Base-by-base conservation (phyloP, 2,329 filamentous ascomycete species). In the Talaromyces sp. region DNA sequence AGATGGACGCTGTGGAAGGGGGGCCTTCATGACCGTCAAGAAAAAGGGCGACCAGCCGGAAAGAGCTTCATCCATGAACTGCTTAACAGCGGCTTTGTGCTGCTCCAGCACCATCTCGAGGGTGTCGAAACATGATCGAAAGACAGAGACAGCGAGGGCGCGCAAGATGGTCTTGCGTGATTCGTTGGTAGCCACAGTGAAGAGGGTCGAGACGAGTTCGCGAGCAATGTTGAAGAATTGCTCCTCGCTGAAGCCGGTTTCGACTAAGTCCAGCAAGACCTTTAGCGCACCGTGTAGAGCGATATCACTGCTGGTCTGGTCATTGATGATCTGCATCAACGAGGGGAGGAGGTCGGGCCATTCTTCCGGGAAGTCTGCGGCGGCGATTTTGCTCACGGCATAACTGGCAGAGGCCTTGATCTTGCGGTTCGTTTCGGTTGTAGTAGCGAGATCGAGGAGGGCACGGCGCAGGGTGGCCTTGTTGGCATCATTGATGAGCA, bases 91-190 rank as follows among this genome's bases (percentile, higher is more conserved):
- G 62, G 85, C 84, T 70, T 91, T 90, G 77, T 98, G 91, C 68
- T 96, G 91, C 67, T 96, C 93, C 82, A 96, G 90, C 67, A 98
- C 90, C 86, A 97, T 96, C 77, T 98, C 92, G 79, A 99, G 86
- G 61, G 95, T 91, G 73, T 98, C 92, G 74, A 99, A 96, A 77
- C 92, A 96, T 56, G 87, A 87, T 61, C 92, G 86, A 81, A 98
- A 96, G 62, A 97, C 91, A 47, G 90, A 91, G 50, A 98, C 89
- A 44, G 95, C 91, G 67, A 98, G 82, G 33, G 92, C 92, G 64
- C 95, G 86, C 62, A 96, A 81, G 63, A 87, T 86, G 9, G 89
- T 83, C 72, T 91, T 92, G 68, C 91, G 87, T 64, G 83, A 83
- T 63, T 89, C 85, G 73, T 90, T 90, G 61, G 90, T 83, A 14